phyloP scores from a whole-genome alignment of 805 yeast genomes.

The Kazachstania martiniae region DNA sequence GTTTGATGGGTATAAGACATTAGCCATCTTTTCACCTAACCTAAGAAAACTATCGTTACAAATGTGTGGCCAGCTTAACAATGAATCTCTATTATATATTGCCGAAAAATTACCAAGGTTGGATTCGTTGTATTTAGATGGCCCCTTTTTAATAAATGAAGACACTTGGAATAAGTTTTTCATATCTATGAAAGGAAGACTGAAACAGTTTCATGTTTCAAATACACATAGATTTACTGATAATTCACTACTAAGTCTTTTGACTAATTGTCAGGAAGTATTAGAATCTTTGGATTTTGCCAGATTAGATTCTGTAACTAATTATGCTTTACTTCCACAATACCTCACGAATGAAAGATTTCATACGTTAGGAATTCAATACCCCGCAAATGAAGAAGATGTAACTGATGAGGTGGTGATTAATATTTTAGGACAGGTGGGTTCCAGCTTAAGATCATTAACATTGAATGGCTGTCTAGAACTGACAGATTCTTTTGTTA shows the following conservation, averaged over 20 bases:
- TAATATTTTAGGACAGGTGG: constrained; percentile 48
- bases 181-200: constrained; percentile 40
- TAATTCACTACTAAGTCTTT: constrained; percentile 49
- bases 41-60: constrained; percentile 53
- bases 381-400: constrained; percentile 55
- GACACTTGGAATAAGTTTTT: constrained; percentile 70
- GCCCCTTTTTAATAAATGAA: constrained; percentile 78
- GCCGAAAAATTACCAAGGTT: constrained; percentile 48
- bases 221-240: constrained; percentile 79
- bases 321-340: constrained; percentile 57
- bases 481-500: constrained; percentile 52
- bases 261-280: constrained; percentile 48
- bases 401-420: constrained; percentile 58
- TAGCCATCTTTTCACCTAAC: constrained; percentile 73
- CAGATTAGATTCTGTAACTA: constrained; percentile 61
- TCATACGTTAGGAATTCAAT: constrained; percentile 51
- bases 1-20: constrained; percentile 49
- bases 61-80: constrained; percentile 91
- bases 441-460: constrained; percentile 47
- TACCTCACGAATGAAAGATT: constrained; percentile 37
- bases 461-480: constrained; percentile 63
- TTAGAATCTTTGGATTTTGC: constrained; percentile 51
- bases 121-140: constrained; percentile 57
- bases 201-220: constrained; percentile 50
- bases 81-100: constrained; percentile 58